A percentile compares a stretch with the other conserved stretches of the same genome.
These are phyloP conservation scores for Colletotrichum karsti DNA, from an alignment of 2,329 filamentous ascomycete genomes.

Conservation along the genomic window DNA sequence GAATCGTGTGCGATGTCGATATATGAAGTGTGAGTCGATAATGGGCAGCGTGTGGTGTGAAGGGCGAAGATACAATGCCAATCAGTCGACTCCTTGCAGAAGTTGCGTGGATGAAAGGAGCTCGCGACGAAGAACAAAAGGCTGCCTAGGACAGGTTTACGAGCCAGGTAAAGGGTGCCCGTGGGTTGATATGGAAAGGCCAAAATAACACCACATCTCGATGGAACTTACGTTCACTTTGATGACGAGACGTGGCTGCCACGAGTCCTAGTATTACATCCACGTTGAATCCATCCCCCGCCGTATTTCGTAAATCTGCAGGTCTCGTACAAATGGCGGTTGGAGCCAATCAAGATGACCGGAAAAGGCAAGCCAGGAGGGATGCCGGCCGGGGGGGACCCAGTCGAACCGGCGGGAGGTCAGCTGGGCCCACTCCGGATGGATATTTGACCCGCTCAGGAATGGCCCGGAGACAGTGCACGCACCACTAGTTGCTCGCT, in stretches of 20 bases:
- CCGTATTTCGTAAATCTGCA: background rate
- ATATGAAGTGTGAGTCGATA: background rate
- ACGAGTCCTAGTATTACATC: background rate
- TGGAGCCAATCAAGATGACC: background rate
- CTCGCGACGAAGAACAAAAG: background rate
- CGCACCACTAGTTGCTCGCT: background rate
- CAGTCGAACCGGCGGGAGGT: slow-evolving; percentile 7
- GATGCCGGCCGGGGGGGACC: background rate
- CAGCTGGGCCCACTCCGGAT: slow-evolving; percentile 17
- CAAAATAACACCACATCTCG: background rate
- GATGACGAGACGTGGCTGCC: background rate
- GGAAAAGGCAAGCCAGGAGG: background rate
- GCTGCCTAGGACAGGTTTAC: background rate
- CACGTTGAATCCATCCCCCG: background rate
- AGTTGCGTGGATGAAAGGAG: background rate
- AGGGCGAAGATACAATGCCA: background rate
- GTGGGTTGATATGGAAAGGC: background rate
- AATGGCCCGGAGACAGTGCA: background rate
- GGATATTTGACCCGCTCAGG: slow-evolving; percentile 13
- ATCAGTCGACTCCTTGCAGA: too few species aligned
- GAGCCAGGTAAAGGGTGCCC: background rate
- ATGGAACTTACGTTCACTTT: background rate
- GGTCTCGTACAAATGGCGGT: background rate
- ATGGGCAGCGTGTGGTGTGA: background rate
- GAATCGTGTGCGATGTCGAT: background rate